These are phyloP conservation scores for Phaeomoniella chlamydospora DNA, from an alignment of 2,329 filamentous ascomycete genomes.

Conservation along the genomic window DNA sequence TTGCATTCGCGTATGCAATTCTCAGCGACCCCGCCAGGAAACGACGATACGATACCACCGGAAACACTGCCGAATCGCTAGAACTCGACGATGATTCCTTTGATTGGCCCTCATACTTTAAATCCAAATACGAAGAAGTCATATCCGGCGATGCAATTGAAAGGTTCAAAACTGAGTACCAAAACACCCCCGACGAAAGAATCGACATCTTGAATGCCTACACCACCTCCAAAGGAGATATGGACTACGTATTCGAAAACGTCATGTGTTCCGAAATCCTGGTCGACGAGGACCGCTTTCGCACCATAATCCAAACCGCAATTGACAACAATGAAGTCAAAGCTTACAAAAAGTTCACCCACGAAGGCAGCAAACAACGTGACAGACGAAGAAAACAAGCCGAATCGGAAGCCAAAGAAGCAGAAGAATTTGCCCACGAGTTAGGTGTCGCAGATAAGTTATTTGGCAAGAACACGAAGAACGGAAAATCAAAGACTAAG, in stretches of 20 bases:
- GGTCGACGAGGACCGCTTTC: constrained; percentile 75
- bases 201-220: constrained; percentile 66
- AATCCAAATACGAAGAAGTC: constrained; percentile 64
- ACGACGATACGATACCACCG: constrained; percentile 77
- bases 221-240: constrained; percentile 54
- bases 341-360: constrained; percentile 52
- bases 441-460: constrained; percentile 59
- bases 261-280: constrained; percentile 79
- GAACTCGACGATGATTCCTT: constrained; percentile 62
- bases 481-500: constrained; percentile 27
- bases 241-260: constrained; percentile 62
- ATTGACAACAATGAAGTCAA: constrained; percentile 57
- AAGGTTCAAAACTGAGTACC: constrained; percentile 64
- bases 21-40: constrained; percentile 72
- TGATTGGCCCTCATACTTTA: constrained; percentile 83
- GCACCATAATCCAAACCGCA: constrained; percentile 64
- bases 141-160: constrained; percentile 62
- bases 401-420: constrained; percentile 54
- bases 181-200: constrained; percentile 72
- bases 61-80: constrained; percentile 73
- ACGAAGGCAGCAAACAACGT: constrained; percentile 55
- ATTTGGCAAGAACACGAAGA: constrained; percentile 34
- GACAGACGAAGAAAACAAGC: constrained; percentile 46
- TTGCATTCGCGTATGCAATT: constrained; percentile 88
- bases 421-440: constrained; percentile 60